Base-by-base conservation (phyloP, 73 alveolate genomes). In the Stentor roeselii region DNA sequence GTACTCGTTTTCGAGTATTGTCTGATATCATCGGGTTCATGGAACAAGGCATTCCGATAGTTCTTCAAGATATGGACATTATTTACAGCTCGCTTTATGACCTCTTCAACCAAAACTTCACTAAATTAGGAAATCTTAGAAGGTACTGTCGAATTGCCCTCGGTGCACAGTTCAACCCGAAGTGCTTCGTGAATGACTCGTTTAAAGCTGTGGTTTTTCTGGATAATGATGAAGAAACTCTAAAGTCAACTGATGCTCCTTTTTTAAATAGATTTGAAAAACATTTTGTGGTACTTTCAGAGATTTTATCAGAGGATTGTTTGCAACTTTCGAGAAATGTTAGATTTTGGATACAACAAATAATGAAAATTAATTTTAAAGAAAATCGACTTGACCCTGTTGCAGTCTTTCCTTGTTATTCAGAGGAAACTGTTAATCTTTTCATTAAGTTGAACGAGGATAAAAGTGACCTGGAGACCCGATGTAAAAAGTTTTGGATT, bases 221-320 rank as follows among this genome's bases (percentile, higher is more conserved):
- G 21, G 42, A 31, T 6, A 38, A 39, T 2, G 60, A 82, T 31
- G 41, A 3, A 2, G 80, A 76, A 4, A 39, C n/a, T 35, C 87
- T 84, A 0, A 11, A 75, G 36, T 3, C 39, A 35, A 59, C 82
- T 76, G 93, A 88, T 39, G 75, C 90, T 58, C 93, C 93, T 3
- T 75, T 88, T 31, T 59, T 88, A 1, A 88, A 88, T 40, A 74
- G 93, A 84, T 85, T 88, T 85, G 90, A 86, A 42, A 88, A 88
- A 77, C 90, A 39, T 76, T 39, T 1, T 31, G 1, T 76, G 39
- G n/a, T 50, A 2, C 31, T 67, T 27, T 36, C n/a, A 67, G n/a
- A 15, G 11, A 67, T 67, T 21, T 50, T 67, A 32, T 27, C 11
- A 1, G 3, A 67, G 77, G 82, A 67, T 1, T 30, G 32, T 15